Evolutionary conservation across 371 early-diverging fungal genomes (phyloP).

Genomic region (Fennellomyces sp.): DNA sequence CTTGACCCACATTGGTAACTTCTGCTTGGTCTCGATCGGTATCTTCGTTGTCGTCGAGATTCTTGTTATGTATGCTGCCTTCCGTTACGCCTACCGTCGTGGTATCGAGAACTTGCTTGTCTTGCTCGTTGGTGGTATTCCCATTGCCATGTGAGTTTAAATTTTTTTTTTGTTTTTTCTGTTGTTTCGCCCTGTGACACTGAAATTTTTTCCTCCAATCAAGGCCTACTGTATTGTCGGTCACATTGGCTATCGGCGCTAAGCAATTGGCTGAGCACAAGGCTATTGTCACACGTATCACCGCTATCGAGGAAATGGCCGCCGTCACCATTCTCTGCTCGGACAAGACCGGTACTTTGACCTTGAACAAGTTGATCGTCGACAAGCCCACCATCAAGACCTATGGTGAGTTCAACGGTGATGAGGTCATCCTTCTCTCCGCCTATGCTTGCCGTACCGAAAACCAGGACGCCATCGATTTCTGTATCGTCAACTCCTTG

Average conservation of each 20-base stretch:
- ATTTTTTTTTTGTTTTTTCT: background rate
- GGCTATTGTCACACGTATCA: constrained; percentile 89
- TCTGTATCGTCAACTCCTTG: constrained; percentile 71
- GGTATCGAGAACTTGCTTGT: constrained; percentile 75
- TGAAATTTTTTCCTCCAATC: background rate
- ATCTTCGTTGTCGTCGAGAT: constrained; percentile 79
- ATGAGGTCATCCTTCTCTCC: constrained; percentile 65
- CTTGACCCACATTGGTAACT: constrained; percentile 91
- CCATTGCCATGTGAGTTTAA: constrained; percentile 65
- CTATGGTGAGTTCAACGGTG: constrained; percentile 56
- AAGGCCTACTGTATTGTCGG: constrained; percentile 84
- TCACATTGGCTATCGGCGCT: constrained; percentile 94
- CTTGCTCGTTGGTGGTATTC: constrained; percentile 81
- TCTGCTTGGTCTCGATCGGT: constrained; percentile 72
- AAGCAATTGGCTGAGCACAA: constrained; percentile 92
- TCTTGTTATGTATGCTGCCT: constrained; percentile 80
- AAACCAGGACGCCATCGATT: constrained; percentile 81
- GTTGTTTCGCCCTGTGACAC: background rate
- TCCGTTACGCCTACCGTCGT: constrained; percentile 70
- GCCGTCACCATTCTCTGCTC: constrained; percentile 93
- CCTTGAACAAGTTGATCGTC: constrained; percentile 90
- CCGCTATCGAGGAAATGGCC: constrained; percentile 92
- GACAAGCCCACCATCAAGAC: constrained; percentile 64
- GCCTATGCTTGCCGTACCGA: constrained; percentile 73
- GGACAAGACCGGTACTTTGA: constrained; percentile 97